Percentiles rank a stretch among this genome's conserved stretches.
Evolutionary conservation across 352 stramenopile genomes (phyloP).

Genomic region (Phytopythium litorale): DNA sequence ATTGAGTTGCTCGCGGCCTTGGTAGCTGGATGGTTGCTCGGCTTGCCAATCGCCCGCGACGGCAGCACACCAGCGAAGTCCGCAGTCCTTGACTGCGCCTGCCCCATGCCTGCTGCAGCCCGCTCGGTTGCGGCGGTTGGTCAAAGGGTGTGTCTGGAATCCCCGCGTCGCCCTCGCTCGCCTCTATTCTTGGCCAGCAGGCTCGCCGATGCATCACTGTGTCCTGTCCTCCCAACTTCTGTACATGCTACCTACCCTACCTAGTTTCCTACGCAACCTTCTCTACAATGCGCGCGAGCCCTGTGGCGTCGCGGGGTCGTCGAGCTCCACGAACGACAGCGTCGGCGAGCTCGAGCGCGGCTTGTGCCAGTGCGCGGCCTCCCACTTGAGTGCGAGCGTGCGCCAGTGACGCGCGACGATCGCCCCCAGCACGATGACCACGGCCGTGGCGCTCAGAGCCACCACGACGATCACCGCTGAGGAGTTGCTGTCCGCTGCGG

Average conservation of each 20-base stretch:
- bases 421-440: not conserved
- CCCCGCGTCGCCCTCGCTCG: not conserved
- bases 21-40: not conserved
- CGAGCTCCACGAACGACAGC: slow-evolving; percentile 8
- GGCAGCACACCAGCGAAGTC: slow-evolving; percentile 5
- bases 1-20: not conserved
- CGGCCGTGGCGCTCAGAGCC: no score
- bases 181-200: not conserved
- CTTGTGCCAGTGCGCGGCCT: slow-evolving; percentile 2
- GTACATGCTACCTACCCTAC: not conserved
- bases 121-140: not conserved
- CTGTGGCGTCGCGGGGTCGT: not conserved
- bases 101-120: not conserved
- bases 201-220: not conserved
- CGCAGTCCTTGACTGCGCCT: not conserved
- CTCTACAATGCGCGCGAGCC: not conserved
- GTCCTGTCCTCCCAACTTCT: not conserved
- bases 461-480: not conserved
- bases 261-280: not conserved
- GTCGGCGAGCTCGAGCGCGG: slow-evolving; percentile 6
- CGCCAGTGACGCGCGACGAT: slow-evolving; percentile 6
- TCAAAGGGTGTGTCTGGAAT: not conserved
- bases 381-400: slow-evolving; percentile 2
- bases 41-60: not conserved
- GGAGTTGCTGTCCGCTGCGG: not conserved